Evolutionary conservation across 345 rosid genomes (phyloP), one percentile per base, ranked within the genome.

Genomic region (Odontarrhena argentea): DNA sequence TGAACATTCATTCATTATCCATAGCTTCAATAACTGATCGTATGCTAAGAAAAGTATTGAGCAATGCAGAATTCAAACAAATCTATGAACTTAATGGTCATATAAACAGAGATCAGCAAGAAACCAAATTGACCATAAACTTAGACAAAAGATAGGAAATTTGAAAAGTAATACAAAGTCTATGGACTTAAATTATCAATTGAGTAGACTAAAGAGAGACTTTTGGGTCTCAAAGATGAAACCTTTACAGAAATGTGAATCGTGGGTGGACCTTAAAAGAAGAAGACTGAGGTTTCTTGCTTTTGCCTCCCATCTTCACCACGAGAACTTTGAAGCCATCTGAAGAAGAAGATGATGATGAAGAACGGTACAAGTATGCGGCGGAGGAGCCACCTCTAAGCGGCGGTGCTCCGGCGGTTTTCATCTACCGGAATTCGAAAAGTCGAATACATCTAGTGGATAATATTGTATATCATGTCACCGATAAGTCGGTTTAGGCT

Each of bases 291-390:
- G 76, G 67, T 18, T 60, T 86, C 68, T 77, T 83, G 81, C 66
- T 72, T 78, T 78, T 85, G 9, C 73, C 84, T n/a, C 68, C 77
- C 74, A 75, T 75, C 79, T 79, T 83, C 42, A 75, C 63, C 0
- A 76, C 80, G 30, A 77, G 54, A 46, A 70, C 63, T 55, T 69
- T 81, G 57, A 65, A 60, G 13, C 67, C 60, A 48, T 61, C 65
- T 3, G 77, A 55, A 3, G 74, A 60, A 34, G 59, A 67, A 28
- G 32, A 28, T 9, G 80, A 78, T 26, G 74, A 62, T 15, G 75
- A 67, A 37, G 61, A 67, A 12, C 9, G 11, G 56, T 63, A 47
- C 18, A 69, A 63, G 55, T 61, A 51, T 3, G 65, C n/a, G 30
- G 68, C 44, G 28, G 63, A 44, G 26, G 64, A 60, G 18, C 46